Evolutionary conservation across 2,329 filamentous ascomycete species (phyloP).

Genomic region (Exophiala xenobiotica): DNA sequence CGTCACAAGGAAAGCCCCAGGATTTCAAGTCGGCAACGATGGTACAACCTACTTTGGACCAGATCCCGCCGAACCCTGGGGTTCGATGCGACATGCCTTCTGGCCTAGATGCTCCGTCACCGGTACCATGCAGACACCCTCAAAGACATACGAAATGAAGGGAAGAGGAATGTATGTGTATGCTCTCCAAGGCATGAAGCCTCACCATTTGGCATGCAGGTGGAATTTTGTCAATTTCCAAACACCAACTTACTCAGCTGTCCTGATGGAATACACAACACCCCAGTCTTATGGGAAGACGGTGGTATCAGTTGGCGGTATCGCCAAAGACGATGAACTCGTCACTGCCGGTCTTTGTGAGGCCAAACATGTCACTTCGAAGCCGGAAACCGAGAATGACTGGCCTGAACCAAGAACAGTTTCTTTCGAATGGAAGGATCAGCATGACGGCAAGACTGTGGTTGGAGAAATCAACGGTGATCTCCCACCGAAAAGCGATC

Average conservation of each 20-base stretch:
- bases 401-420: conserved; percentile 83
- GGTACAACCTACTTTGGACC: conserved; percentile 85
- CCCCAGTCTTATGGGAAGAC: conserved; percentile 90
- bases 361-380: conserved; percentile 67
- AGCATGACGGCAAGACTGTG: conserved; percentile 68
- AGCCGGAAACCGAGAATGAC: conserved; percentile 72
- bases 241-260: conserved; percentile 77
- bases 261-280: conserved; percentile 95
- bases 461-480: conserved; percentile 67
- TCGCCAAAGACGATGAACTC: conserved; percentile 76
- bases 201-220: conserved; percentile 84
- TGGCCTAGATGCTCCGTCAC: conserved; percentile 85
- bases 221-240: conserved; percentile 98
- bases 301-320: conserved; percentile 75
- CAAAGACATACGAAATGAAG: conserved; percentile 77
- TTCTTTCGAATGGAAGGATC: conserved; percentile 76
- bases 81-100: conserved; percentile 85
- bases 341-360: conserved; percentile 68
- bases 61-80: conserved; percentile 83
- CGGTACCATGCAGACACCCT: conserved; percentile 79
- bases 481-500: conserved; percentile 70
- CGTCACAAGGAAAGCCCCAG: conserved; percentile 71
- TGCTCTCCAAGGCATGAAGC: conserved; percentile 97
- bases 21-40: conserved; percentile 80
- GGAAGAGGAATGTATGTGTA: conserved; percentile 78